Evolutionary conservation across 1,139 yeast genomes (phyloP).

Genomic region (Candida smagusa): DNA sequence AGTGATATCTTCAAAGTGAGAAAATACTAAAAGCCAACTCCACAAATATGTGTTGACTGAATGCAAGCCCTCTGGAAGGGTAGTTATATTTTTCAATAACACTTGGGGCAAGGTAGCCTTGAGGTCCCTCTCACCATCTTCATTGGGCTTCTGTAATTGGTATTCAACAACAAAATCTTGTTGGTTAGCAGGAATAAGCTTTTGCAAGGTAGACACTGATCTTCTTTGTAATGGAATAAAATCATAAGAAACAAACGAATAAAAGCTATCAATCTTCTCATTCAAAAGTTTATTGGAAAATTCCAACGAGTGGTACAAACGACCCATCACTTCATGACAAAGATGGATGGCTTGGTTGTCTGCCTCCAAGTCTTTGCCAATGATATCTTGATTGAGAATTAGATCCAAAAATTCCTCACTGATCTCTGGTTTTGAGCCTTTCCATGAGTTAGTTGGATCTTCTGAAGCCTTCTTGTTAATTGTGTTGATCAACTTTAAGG

Average conservation of each 20-base stretch:
- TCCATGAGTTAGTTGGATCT: slow-evolving; percentile 25
- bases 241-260: slow-evolving; percentile 21
- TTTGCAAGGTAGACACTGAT: slow-evolving; percentile 33
- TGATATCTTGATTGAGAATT: slow-evolving; percentile 24
- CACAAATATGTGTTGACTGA: slow-evolving; percentile 50
- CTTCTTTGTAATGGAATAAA: slow-evolving; percentile 33
- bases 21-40: slow-evolving; percentile 67
- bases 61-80: slow-evolving; percentile 30
- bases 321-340: slow-evolving; percentile 30
- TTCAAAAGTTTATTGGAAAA: slow-evolving; percentile 14
- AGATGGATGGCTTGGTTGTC: slow-evolving; percentile 32
- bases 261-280: slow-evolving; percentile 17
- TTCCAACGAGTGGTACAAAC: slow-evolving; percentile 22
- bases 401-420: slow-evolving; percentile 41
- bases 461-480: slow-evolving; percentile 20
- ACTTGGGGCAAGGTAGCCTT: slow-evolving; percentile 33
- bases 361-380: slow-evolving; percentile 10
- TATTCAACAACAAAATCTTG: slow-evolving; percentile 61
- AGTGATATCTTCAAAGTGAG: slow-evolving; percentile 65
- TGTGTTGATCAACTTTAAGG: slow-evolving; percentile 42
- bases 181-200: slow-evolving; percentile 37
- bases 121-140: slow-evolving; percentile 9
- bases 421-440: slow-evolving; percentile 19
- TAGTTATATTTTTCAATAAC: slow-evolving; percentile 25
- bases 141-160: slow-evolving; percentile 43